phyloP scores from a whole-genome alignment of 2,329 filamentous ascomycete species.

The Penicillium thymicola region DNA sequence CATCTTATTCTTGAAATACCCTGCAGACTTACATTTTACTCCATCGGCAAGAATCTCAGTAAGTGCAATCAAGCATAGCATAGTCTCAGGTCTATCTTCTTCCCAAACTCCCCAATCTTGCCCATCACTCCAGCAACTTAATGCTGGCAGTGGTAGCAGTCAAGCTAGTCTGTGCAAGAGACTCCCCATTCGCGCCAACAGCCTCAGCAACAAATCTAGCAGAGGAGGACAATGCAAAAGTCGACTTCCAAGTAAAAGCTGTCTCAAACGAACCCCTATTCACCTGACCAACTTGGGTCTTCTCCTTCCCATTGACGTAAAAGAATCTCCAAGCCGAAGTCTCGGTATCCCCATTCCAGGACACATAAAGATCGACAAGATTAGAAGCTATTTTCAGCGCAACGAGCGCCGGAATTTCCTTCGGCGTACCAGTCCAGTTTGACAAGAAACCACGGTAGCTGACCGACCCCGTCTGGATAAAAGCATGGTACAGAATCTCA shows the following conservation, averaged over 20 bases:
- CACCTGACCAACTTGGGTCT: neutral
- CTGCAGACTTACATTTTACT: neutral
- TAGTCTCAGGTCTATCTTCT: rapidly evolving
- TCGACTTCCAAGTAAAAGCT: neutral
- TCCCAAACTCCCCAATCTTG: neutral
- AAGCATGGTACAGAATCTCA: constrained; percentile 33
- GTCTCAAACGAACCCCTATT: constrained; percentile 1
- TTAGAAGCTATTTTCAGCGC: neutral
- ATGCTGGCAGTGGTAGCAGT: neutral
- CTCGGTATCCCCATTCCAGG: constrained; percentile 8
- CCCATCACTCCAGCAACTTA: neutral
- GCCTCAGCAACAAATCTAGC: constrained; percentile 3
- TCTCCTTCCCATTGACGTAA: neutral
- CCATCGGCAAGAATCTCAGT: neutral
- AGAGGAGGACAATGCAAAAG: neutral
- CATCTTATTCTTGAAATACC: neutral
- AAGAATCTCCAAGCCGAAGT: constrained; percentile 3
- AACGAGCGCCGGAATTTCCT: neutral
- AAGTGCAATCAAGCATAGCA: neutral
- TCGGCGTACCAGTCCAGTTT: constrained; percentile 34
- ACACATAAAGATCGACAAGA: neutral
- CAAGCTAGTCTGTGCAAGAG: neutral
- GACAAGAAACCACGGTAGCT: constrained; percentile 38
- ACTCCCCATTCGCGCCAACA: neutral
- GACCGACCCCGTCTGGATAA: constrained; percentile 31